Percentiles rank a stretch among this genome's conserved stretches.
These are phyloP conservation scores for Galeopsis tetrahit DNA, from an alignment of 257 asterid genomes.

Conservation along the genomic window DNA sequence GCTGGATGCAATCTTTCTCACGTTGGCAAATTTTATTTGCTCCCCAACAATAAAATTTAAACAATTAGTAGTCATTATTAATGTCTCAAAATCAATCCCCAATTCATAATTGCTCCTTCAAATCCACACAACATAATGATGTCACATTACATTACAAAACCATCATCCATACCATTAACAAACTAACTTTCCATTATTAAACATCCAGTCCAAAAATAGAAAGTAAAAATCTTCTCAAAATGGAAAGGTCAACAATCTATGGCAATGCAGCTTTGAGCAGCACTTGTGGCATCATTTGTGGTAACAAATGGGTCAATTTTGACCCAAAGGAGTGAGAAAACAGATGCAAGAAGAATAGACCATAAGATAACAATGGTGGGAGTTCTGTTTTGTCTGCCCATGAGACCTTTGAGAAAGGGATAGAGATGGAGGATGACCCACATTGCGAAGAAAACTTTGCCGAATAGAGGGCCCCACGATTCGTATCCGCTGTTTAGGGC, in stretches of 20 bases:
- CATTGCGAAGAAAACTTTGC: slow-evolving; percentile 86
- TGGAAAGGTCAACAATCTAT: slow-evolving; percentile 70
- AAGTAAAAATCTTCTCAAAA: not conserved
- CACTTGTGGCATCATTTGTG: slow-evolving; percentile 50
- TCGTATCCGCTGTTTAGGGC: slow-evolving; percentile 93
- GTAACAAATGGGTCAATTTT: slow-evolving; percentile 83
- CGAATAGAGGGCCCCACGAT: slow-evolving; percentile 94
- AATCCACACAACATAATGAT: not conserved
- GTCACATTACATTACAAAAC: not conserved
- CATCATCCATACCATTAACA: not conserved
- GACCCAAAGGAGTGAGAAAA: slow-evolving; percentile 96
- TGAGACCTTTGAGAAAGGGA: slow-evolving; percentile 93
- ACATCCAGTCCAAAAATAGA: not conserved
- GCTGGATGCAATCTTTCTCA: slow-evolving; percentile 39
- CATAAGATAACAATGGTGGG: slow-evolving; percentile 88
- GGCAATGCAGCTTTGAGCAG: slow-evolving; percentile 70
- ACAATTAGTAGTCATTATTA: not conserved
- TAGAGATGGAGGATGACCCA: slow-evolving; percentile 94
- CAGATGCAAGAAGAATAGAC: slow-evolving; percentile 95
- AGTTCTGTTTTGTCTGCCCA: slow-evolving; percentile 94
- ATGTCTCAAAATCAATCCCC: not conserved
- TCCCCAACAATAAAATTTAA: not conserved
- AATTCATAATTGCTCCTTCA: not conserved
- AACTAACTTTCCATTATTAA: not conserved
- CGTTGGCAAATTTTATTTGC: slow-evolving; percentile 7